phyloP scores from a whole-genome alignment of 495 filamentous ascomycete genomes.

The Penicillium canariense region DNA sequence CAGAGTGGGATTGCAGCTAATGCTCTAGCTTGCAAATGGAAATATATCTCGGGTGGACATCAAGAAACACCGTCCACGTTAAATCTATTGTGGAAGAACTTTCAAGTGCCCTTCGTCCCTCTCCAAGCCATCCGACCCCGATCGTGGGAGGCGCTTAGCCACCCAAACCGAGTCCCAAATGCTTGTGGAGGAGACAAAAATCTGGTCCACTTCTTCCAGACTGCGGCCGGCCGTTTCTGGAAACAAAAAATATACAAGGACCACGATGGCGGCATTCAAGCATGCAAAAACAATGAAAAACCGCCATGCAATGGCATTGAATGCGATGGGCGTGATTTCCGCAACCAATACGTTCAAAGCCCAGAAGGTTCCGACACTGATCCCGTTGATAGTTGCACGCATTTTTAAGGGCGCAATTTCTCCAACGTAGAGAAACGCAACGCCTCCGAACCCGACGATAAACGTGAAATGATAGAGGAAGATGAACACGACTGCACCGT shows the following conservation, averaged over 20 bases:
- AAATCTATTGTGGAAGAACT: background rate
- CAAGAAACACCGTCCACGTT: too few species aligned
- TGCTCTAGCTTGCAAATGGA: too few species aligned
- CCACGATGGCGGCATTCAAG: conserved; percentile 11
- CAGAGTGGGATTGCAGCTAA: too few species aligned
- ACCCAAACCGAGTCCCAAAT: conserved; percentile 15
- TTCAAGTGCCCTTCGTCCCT: background rate
- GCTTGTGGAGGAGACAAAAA: conserved; percentile 29
- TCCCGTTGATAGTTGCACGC: conserved; percentile 45
- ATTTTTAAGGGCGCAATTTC: conserved; percentile 50
- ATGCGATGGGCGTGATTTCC: conserved; percentile 23
- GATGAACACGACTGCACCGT: conserved; percentile 45
- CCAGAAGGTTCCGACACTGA: conserved; percentile 46
- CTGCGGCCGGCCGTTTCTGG: conserved; percentile 54
- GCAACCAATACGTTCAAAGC: conserved; percentile 26
- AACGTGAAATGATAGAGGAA: conserved; percentile 53
- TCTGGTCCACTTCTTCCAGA: conserved; percentile 57
- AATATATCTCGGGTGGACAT: too few species aligned
- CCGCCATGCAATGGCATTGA: conserved; percentile 14
- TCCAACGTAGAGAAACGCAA: conserved; percentile 52
- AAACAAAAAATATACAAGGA: conserved; percentile 45
- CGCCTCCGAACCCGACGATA: conserved; percentile 49
- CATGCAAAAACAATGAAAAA: conserved; percentile 24
- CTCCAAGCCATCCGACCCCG: background rate
- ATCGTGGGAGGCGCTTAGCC: conserved; percentile 8